Percentiles rank a stretch among this genome's conserved stretches.
These are phyloP conservation scores for Bjerkandera adusta DNA, from an alignment of 1,284 basidiomycete species.

Conservation along the genomic window DNA sequence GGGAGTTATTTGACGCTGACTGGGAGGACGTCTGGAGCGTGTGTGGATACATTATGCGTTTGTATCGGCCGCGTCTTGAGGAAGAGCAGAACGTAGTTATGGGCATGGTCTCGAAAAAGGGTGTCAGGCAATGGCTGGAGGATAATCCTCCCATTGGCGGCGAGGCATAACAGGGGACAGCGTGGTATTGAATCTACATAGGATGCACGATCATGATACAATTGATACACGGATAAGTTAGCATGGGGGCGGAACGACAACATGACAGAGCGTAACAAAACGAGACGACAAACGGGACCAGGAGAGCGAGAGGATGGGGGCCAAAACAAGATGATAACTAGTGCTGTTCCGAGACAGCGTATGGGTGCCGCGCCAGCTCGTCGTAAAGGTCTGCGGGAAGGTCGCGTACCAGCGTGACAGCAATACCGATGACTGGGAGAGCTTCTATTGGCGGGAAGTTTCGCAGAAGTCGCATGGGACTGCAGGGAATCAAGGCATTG, in stretches of 20 bases:
- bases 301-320: not conserved
- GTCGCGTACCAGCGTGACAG: conserved; percentile 90
- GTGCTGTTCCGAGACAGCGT: conserved; percentile 36
- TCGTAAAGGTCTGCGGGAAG: conserved; percentile 87
- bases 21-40: conserved; percentile 85
- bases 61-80: conserved; percentile 54
- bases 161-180: not conserved
- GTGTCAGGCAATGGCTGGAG: conserved; percentile 74
- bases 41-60: conserved; percentile 74
- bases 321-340: not conserved
- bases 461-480: conserved; percentile 94
- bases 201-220: conserved; percentile 1
- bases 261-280: not conserved
- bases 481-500: conserved; percentile 35
- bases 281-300: not conserved
- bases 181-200: no score
- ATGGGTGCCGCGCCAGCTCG: conserved; percentile 90
- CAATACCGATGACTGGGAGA: conserved; percentile 84
- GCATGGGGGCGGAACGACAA: not conserved
- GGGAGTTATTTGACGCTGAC: conserved; percentile 83
- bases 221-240: conserved; percentile 1
- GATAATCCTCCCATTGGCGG: conserved; percentile 24
- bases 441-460: conserved; percentile 93
- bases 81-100: conserved; percentile 43
- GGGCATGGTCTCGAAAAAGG: conserved; percentile 65